Base-by-base conservation (phyloP, 768 basidiomycete species). In the Pisolithus tinctorius region DNA sequence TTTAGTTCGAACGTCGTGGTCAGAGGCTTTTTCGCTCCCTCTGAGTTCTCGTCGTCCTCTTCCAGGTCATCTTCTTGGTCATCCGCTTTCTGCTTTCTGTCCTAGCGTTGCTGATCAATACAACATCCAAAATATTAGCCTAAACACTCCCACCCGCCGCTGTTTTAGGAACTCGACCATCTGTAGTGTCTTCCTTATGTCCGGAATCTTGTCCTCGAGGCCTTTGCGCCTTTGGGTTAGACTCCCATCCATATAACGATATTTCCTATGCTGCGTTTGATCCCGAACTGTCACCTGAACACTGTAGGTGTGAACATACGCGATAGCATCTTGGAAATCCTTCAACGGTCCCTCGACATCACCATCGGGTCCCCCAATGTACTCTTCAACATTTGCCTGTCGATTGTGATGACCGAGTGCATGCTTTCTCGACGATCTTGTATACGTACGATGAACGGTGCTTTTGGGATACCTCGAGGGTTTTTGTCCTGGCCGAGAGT, bases 181-280 rank as follows among this genome's bases (percentile, higher is more conserved):
- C 55, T 77, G 77, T 40, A 99, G 70, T 2, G 94, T 97, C 73
- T 93, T 93, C 60, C 80, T 81, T 62, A 98, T 92, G 66, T 99
- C 96, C 0, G 95, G 94, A 36, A 97, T 93, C 76, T 99, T 98
- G 55, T 91, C 88, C 59, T 93, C 87, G 4, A 97, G 75, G 16
- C 86, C 82, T 47, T 77, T 77, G 48, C 87, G 77, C 43, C 93
- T 80, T 62, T 92, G 86, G 6, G 83, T 73, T 45, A 94, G 74
- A 63, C 83, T 93, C 14, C 81, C 72, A 59, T 98, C 95, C 95
- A 99, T 98, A 71, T 95, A 97, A 46, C 89, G 87, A 75, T 99
- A 98, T 76, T 99, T 98, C 60, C 95, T 99, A 72, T 63, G 66
- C 75, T 53, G 58, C 55, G 54, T 54, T 58, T 55, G 50, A 52